Evolutionary conservation across 805 yeast genomes (phyloP).

Genomic region (Yarrowia sp.): DNA sequence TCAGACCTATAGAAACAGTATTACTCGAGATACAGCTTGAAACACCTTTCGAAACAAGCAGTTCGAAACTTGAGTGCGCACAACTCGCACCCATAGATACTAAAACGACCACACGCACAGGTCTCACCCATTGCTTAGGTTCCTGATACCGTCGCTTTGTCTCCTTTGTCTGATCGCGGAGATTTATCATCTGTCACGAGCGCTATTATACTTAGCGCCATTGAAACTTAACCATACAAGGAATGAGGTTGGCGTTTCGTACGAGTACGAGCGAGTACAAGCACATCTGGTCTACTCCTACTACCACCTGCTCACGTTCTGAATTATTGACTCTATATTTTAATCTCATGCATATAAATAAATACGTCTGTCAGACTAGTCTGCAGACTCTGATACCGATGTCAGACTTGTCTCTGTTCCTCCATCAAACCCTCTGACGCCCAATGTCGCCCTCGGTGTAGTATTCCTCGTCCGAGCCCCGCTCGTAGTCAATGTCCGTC

Average conservation of each 20-base stretch:
- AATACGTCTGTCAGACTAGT: not conserved
- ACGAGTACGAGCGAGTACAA: not conserved
- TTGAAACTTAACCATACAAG: not conserved
- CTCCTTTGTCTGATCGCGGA: not conserved
- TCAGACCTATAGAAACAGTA: too few species aligned
- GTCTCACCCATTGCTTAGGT: too few species aligned
- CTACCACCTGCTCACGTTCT: too few species aligned
- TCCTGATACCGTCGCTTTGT: too few species aligned
- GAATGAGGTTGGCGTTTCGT: not conserved
- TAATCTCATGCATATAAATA: constrained; percentile 21
- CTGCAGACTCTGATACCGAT: not conserved
- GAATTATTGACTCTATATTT: too few species aligned
- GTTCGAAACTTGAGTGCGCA: too few species aligned
- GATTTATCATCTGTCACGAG: constrained; percentile 1
- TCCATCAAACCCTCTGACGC: constrained; percentile 18
- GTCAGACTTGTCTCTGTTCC: not conserved
- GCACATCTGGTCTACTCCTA: not conserved
- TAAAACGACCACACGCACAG: too few species aligned
- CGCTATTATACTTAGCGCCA: constrained; percentile 5
- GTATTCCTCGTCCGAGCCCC: constrained; percentile 29
- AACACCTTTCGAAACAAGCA: too few species aligned
- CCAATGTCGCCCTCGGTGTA: constrained; percentile 27
- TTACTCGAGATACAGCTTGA: too few species aligned
- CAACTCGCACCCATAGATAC: too few species aligned
- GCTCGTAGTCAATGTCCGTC: constrained; percentile 34